phyloP scores from a whole-genome alignment of 208 protist genomes.

The Acanthamoeba sp. region DNA sequence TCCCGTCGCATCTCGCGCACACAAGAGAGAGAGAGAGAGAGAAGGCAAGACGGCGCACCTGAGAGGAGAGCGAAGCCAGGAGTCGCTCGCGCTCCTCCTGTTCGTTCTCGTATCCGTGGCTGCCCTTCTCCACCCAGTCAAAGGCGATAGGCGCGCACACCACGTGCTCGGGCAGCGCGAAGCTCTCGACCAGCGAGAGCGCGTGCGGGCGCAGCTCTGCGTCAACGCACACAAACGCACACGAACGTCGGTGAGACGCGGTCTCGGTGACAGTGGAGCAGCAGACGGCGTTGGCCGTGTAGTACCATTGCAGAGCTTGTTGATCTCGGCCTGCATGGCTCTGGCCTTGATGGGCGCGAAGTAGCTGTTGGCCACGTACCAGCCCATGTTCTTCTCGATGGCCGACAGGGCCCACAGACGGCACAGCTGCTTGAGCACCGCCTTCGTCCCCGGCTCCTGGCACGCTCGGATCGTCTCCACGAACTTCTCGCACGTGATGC shows the following conservation, averaged over 20 bases:
- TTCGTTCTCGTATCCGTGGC: conserved; percentile 42
- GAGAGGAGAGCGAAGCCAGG: background rate
- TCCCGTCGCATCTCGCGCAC: background rate
- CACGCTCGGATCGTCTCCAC: background rate
- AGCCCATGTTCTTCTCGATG: conserved; percentile 57
- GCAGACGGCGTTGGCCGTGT: too few relatives aligned
- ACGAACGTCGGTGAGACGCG: background rate
- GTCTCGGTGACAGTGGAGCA: too few relatives aligned
- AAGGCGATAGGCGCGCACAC: conserved; percentile 52
- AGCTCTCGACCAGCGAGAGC: conserved; percentile 49
- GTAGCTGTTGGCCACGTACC: conserved; percentile 35
- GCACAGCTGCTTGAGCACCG: conserved; percentile 55
- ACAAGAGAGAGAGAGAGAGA: background rate
- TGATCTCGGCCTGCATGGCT: conserved; percentile 46
- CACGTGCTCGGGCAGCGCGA: conserved; percentile 32
- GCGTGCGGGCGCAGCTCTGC: conserved; percentile 46
- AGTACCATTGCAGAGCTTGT: conserved; percentile 45
- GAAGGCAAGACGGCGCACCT: background rate
- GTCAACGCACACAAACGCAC: background rate
- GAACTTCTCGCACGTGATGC: conserved; percentile 57
- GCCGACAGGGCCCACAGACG: background rate
- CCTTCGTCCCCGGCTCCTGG: background rate
- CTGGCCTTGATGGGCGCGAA: conserved; percentile 56
- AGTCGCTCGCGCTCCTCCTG: background rate
- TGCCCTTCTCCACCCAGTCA: conserved; percentile 40